Evolutionary conservation across 306 rosid genomes (phyloP).

Genomic region (Heteromeles arbutifolia): DNA sequence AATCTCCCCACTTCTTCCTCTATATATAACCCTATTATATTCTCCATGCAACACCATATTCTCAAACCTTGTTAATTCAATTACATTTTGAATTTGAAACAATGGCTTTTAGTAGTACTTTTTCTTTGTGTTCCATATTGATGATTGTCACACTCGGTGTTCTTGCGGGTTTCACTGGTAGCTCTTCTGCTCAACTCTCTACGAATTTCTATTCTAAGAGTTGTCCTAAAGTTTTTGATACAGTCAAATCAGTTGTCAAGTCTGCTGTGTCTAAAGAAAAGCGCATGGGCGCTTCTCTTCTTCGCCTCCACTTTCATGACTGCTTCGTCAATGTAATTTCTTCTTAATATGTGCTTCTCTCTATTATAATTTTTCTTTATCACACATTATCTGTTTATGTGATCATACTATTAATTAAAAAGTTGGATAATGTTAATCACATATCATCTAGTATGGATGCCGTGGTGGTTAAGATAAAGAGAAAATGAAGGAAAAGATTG

Average conservation of each 20-base stretch:
- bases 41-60: not conserved
- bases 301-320: slow-evolving; percentile 78
- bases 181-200: slow-evolving; percentile 46
- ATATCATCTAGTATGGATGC: too few species aligned
- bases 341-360: not conserved
- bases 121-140: not conserved
- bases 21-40: not conserved
- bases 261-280: slow-evolving; percentile 47
- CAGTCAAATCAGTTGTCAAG: slow-evolving; percentile 37
- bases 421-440: too few species aligned
- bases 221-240: slow-evolving; percentile 47
- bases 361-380: not conserved
- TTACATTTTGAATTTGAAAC: not conserved
- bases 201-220: slow-evolving; percentile 36
- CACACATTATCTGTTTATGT: not conserved
- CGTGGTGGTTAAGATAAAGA: too few species aligned
- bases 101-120: not conserved
- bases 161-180: slow-evolving; percentile 22
- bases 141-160: slow-evolving; percentile 6
- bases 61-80: not conserved
- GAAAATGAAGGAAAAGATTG: too few species aligned
- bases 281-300: slow-evolving; percentile 76
- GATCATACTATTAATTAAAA: not conserved
- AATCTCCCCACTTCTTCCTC: not conserved
- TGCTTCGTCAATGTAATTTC: slow-evolving; percentile 66